These are phyloP conservation scores for Cicer judaicum DNA, from an alignment of 306 rosid species.

Conservation along the genomic window DNA sequence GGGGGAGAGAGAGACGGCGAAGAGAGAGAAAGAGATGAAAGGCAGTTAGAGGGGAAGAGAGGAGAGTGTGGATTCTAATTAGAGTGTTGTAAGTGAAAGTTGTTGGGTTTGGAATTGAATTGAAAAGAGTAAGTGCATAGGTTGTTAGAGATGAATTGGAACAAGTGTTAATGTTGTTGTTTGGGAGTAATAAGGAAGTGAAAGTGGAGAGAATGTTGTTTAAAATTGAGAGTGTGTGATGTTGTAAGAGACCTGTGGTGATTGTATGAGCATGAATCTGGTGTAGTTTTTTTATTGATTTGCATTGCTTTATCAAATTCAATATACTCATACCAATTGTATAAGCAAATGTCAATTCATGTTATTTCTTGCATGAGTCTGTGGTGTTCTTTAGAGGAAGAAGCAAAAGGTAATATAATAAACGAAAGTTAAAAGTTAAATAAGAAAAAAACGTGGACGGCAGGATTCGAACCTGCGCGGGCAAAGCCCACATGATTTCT, in stretches of 20 bases:
- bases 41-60: constrained; percentile 62
- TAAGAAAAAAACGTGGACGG: constrained; percentile 47
- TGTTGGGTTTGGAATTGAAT: constrained; percentile 58
- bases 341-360: background rate
- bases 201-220: constrained; percentile 54
- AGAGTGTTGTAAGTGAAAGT: constrained; percentile 73
- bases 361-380: background rate
- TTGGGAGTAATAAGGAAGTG: constrained; percentile 39
- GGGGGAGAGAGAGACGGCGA: constrained; percentile 62
- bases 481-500: constrained; percentile 81
- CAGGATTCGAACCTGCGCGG: constrained; percentile 84
- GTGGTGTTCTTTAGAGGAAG: background rate
- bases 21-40: constrained; percentile 55
- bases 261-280: constrained; percentile 60
- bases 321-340: constrained; percentile 22
- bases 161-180: background rate
- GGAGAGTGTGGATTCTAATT: constrained; percentile 67
- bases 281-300: constrained; percentile 54
- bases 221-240: constrained; percentile 33
- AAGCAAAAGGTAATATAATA: background rate
- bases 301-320: constrained; percentile 53
- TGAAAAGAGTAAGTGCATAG: constrained; percentile 62
- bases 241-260: constrained; percentile 50
- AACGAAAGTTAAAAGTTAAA: too few relatives aligned
- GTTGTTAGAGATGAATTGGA: background rate